Conservation (phyloP, 1,139 yeast genomes). For the Blastobotrys persicus region DNA sequence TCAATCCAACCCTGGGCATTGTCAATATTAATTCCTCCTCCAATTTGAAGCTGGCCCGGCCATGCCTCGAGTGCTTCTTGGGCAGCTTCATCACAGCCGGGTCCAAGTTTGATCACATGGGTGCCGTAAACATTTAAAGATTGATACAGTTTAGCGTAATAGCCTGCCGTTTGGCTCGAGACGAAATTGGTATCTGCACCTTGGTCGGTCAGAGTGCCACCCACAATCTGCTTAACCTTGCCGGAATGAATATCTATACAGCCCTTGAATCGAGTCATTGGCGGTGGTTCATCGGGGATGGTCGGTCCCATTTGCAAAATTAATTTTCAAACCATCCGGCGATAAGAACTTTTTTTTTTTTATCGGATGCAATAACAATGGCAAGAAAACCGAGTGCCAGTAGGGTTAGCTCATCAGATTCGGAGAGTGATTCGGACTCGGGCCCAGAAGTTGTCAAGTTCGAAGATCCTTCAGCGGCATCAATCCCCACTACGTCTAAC, state of each 20-base stretch:
- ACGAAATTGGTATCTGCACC: constrained; percentile 71
- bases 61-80: constrained; percentile 67
- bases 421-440: constrained; percentile 2
- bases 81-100: constrained; percentile 84
- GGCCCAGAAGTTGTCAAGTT: constrained; percentile 49
- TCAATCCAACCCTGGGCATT: constrained; percentile 77
- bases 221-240: constrained; percentile 93
- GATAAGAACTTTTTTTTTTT: too few relatives aligned
- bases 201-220: constrained; percentile 68
- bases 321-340: neutral
- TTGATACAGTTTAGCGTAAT: constrained; percentile 71
- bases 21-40: constrained; percentile 80
- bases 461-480: constrained; percentile 38
- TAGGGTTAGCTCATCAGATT: neutral
- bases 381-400: neutral
- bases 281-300: too few relatives aligned
- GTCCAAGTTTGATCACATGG: constrained; percentile 90
- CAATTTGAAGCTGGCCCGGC: constrained; percentile 77
- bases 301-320: neutral
- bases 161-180: constrained; percentile 68
- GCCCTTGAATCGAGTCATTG: constrained; percentile 92
- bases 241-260: constrained; percentile 96
- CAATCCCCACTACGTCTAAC: constrained; percentile 38
- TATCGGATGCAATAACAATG: neutral
- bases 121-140: constrained; percentile 63